phyloP scores from a whole-genome alignment of 176 grass and related monocot species.

The Ensete glaucum region DNA sequence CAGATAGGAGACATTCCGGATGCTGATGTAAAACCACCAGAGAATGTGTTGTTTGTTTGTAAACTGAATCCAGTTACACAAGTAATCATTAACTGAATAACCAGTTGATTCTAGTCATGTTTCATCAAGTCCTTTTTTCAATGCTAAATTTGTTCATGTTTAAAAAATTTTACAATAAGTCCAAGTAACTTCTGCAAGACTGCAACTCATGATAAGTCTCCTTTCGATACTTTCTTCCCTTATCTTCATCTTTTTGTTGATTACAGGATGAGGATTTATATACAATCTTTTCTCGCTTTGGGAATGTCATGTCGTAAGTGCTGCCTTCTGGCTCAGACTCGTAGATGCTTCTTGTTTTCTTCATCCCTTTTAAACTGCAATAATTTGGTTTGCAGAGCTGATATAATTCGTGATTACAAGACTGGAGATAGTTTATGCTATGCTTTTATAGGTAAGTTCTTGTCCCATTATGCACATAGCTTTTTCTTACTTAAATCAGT shows the following conservation, averaged over 20 bases:
- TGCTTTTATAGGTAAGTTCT: slow-evolving; percentile 71
- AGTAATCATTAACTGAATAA: slow-evolving; percentile 30
- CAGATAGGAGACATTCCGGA: slow-evolving; percentile 96
- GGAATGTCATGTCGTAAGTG: slow-evolving; percentile 85
- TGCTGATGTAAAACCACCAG: slow-evolving; percentile 82
- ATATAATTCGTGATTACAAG: slow-evolving; percentile 90
- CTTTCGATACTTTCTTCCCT: neutral
- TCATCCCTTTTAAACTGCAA: neutral
- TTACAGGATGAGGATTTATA: slow-evolving; percentile 88
- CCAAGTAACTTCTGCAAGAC: no score
- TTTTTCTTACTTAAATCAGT: neutral
- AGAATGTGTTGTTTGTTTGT: slow-evolving; percentile 93
- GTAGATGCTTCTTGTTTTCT: slow-evolving; percentile 17
- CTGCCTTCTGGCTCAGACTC: neutral
- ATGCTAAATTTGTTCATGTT: no score
- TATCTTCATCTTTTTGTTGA: neutral
- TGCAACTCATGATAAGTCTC: neutral
- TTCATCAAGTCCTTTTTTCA: neutral
- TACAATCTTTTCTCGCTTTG: slow-evolving; percentile 95
- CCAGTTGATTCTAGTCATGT: slow-evolving; percentile 2
- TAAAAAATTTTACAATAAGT: no score
- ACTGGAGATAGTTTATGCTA: slow-evolving; percentile 94
- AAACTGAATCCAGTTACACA: slow-evolving; percentile 94
- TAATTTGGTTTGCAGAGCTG: slow-evolving; percentile 47
- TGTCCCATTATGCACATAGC: neutral